phyloP scores from a whole-genome alignment of 192 early-diverging fungal species.

The Rhizophagus clarus region DNA sequence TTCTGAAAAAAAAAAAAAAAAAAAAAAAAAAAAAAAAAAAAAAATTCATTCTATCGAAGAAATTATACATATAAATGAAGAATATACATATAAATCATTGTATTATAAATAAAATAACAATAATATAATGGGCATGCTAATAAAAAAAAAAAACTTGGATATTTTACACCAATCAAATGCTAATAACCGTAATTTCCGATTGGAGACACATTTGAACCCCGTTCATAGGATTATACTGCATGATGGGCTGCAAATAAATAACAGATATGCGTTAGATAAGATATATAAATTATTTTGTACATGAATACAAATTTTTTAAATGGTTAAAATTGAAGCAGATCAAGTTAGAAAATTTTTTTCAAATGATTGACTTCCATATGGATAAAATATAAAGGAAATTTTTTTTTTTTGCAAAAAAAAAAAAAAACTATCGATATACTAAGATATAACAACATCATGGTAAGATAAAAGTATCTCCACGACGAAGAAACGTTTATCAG shows the following conservation, averaged over 20 bases:
- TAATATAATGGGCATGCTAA: background rate
- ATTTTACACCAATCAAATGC: background rate
- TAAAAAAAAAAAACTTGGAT: background rate
- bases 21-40: too few relatives aligned
- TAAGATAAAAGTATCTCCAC: background rate
- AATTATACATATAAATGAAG: background rate
- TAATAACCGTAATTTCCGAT: constrained; percentile 1
- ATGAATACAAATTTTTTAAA: background rate
- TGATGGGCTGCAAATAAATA: background rate
- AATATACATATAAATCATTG: background rate
- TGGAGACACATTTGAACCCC: background rate
- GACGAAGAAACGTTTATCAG: background rate
- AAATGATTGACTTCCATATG: too few relatives aligned
- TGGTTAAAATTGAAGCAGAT: background rate
- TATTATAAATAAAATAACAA: background rate
- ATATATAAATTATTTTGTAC: background rate
- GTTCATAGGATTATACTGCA: background rate
- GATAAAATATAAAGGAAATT: too few relatives aligned
- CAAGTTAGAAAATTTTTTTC: too few relatives aligned
- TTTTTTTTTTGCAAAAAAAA: too few relatives aligned
- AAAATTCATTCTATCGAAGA: background rate
- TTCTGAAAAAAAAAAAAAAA: too few relatives aligned
- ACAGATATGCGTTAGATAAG: background rate
- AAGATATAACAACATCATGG: background rate
- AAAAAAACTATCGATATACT: too few relatives aligned